Conservation (phyloP, 1,284 basidiomycete genomes). For the Chondrostereum purpureum region DNA sequence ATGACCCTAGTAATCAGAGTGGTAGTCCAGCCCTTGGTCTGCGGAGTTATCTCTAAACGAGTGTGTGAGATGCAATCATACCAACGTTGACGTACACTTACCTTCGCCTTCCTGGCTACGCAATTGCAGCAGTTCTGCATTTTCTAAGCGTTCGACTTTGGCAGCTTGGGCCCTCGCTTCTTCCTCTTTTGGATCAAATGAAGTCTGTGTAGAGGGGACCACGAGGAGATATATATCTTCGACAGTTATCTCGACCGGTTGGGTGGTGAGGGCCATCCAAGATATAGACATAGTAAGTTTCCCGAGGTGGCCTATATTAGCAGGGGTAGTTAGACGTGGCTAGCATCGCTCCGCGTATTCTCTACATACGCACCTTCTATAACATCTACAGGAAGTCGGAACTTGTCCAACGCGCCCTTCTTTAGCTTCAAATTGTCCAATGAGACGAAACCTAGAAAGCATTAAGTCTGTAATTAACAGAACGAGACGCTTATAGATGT, state of each 20-base stretch:
- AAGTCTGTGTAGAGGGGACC: constrained; percentile 71
- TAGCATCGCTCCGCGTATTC: constrained; percentile 3
- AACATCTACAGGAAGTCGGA: constrained; percentile 93
- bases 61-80: too few species aligned
- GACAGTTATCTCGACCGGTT: constrained; percentile 87
- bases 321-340: constrained; percentile 8
- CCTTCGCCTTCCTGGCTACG: constrained; percentile 53
- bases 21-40: constrained; percentile 77
- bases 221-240: constrained; percentile 96
- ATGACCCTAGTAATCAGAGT: constrained; percentile 89
- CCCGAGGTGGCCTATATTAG: constrained; percentile 93
- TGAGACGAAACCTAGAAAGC: constrained; percentile 68
- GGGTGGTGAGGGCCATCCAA: constrained; percentile 91
- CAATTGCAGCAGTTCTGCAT: constrained; percentile 83
- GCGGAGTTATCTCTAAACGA: constrained; percentile 53
- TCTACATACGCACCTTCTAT: constrained; percentile 63
- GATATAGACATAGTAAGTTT: constrained; percentile 91
- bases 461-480: not conserved
- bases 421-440: constrained; percentile 83
- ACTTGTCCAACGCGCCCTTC: constrained; percentile 93
- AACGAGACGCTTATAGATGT: not conserved
- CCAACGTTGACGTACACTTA: too few species aligned
- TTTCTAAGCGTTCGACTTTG: constrained; percentile 86
- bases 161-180: constrained; percentile 76
- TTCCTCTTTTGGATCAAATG: constrained; percentile 81